Base-by-base conservation (phyloP, 129 eudicot species). In the Rutidosis leptorrhynchoides region DNA sequence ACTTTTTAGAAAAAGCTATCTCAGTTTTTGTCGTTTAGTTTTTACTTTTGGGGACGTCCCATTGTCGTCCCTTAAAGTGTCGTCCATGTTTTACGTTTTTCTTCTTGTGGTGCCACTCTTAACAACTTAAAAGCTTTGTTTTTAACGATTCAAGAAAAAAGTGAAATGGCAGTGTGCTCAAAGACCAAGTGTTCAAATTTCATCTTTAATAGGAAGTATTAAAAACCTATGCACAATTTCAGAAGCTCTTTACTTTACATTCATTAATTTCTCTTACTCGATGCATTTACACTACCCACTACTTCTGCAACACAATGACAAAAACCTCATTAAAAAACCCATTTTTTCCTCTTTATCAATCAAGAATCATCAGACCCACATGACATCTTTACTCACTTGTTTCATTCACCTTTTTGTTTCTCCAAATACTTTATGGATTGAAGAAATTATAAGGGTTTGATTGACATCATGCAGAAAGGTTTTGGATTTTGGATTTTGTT, bases 401-500 rank as follows among this genome's bases (percentile, higher is more conserved):
- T 23, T 27, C 62, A 57, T 27, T 26, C 62, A 23, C 51, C 76
- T 65, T 52, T 77, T 58, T 35, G n/a, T 59, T 33, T n/a, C 21
- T 3, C 25, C 69, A 35, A 26, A 8, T 23, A 19, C 14, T 69
- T 45, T 2, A 59, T 25, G 6, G 20, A 27, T 26, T 17, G 24
- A 20, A 17, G 21, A 49, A 0, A 49, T 30, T 48, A 3, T 35
- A 37, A 59, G 68, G 75, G 79, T 58, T 65, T 62, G 37, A 17
- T 70, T 60, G 59, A 42, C 19, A 55, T 66, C 55, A 65, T 73
- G 55, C 82, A 82, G 89, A 88, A 82, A 83, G 74, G 68, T 60
- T 70, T 73, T 80, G 87, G 87, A 54, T 33, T 84, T 25, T 79
- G 85, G 82, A 61, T 72, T 64, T 52, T 85, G 83, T 66, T 80